Percentiles rank a stretch among this genome's conserved stretches.
Evolutionary conservation across 805 yeast species (phyloP).

Genomic region (Tetrapisispora namnaoensis): DNA sequence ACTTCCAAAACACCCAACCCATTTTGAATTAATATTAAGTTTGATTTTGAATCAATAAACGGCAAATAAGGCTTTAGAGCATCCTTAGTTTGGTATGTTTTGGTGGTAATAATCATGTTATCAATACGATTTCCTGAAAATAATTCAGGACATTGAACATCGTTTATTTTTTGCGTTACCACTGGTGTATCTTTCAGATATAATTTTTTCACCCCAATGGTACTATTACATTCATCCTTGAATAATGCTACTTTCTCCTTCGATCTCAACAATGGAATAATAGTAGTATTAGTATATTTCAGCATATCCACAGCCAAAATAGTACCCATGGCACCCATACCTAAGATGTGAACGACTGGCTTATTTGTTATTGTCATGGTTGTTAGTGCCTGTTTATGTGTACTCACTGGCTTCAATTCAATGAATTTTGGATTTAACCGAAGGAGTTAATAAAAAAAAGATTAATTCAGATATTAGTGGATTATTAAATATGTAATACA

Average conservation of each 20-base stretch:
- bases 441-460: too few relatives aligned
- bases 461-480: too few relatives aligned
- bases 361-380: neutral
- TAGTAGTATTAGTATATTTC: slow-evolving; percentile 12
- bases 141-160: slow-evolving; percentile 2
- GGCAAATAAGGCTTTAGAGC: slow-evolving; percentile 52
- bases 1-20: slow-evolving; percentile 76
- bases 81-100: slow-evolving; percentile 59
- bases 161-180: slow-evolving; percentile 3
- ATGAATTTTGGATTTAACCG: too few relatives aligned
- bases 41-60: slow-evolving; percentile 42
- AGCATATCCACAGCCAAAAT: slow-evolving; percentile 23
- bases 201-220: slow-evolving; percentile 19
- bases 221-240: slow-evolving; percentile 10
- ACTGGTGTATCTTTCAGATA: slow-evolving; percentile 12
- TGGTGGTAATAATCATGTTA: slow-evolving; percentile 66
- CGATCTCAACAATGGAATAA: slow-evolving; percentile 28
- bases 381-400: neutral
- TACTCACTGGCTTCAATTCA: too few relatives aligned
- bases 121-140: slow-evolving; percentile 30
- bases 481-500: too few relatives aligned
- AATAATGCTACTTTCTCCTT: slow-evolving; percentile 18
- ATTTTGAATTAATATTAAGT: slow-evolving; percentile 69
- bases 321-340: slow-evolving; percentile 30
- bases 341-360: slow-evolving; percentile 24